These are phyloP conservation scores for Lactarius sp. DNA, from an alignment of 768 basidiomycete genomes.

Conservation along the genomic window DNA sequence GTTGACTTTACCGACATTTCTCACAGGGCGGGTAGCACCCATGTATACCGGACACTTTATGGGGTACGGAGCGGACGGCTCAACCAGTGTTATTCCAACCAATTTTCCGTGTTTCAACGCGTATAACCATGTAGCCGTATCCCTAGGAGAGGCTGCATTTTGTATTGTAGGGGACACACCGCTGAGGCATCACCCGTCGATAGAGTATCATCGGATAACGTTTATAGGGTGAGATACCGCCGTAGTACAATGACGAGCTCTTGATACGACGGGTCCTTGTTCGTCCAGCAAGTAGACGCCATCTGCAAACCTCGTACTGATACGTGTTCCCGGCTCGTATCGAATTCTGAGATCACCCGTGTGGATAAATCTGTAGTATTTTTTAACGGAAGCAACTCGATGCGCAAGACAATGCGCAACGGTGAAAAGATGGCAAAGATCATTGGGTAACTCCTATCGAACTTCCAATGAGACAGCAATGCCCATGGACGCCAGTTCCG, in stretches of 20 bases:
- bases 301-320: background rate
- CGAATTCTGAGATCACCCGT: background rate
- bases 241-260: background rate
- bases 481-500: slow-evolving; percentile 98
- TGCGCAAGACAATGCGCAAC: background rate
- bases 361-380: background rate
- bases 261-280: background rate
- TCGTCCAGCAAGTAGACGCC: background rate
- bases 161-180: background rate
- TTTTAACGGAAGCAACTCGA: background rate
- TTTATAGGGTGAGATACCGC: background rate
- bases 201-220: background rate
- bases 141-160: background rate
- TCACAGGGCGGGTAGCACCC: background rate
- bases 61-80: background rate
- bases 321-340: background rate
- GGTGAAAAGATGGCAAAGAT: background rate
- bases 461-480: slow-evolving; percentile 86
- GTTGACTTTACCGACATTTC: background rate
- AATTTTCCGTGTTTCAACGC: too few relatives aligned
- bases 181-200: background rate
- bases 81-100: background rate
- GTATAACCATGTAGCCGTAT: background rate
- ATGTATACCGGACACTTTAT: background rate
- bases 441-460: slow-evolving; percentile 27